Conservation (phyloP, 2,329 filamentous ascomycete genomes). For the Sarocladium brachiariae region DNA sequence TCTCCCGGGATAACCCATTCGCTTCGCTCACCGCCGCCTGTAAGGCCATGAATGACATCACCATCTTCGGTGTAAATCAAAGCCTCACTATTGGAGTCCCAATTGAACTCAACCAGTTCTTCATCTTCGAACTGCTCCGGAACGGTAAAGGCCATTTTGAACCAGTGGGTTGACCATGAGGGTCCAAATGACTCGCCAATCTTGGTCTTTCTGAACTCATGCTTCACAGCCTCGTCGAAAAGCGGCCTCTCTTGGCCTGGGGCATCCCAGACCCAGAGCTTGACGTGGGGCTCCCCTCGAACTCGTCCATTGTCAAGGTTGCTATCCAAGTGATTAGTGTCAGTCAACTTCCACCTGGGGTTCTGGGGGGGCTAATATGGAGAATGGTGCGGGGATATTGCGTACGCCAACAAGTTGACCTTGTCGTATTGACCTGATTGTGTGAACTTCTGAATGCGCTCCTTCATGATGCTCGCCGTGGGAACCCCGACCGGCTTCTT, state of each 20-base stretch:
- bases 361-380: background rate
- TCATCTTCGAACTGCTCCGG: slow-evolving; percentile 67
- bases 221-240: slow-evolving; percentile 74
- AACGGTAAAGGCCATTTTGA: slow-evolving; percentile 74
- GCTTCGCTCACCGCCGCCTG: slow-evolving; percentile 77
- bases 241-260: slow-evolving; percentile 72
- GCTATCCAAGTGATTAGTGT: slow-evolving; percentile 15
- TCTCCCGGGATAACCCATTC: slow-evolving; percentile 85
- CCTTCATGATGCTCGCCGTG: slow-evolving; percentile 78
- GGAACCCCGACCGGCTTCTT: slow-evolving; percentile 61
- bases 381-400: slow-evolving; percentile 10
- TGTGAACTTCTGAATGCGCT: slow-evolving; percentile 77
- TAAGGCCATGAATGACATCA: slow-evolving; percentile 84
- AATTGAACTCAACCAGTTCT: slow-evolving; percentile 86
- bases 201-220: slow-evolving; percentile 66
- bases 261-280: slow-evolving; percentile 80
- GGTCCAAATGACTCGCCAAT: slow-evolving; percentile 82
- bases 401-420: slow-evolving; percentile 66
- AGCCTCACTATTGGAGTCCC: slow-evolving; percentile 94
- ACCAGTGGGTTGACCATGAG: slow-evolving; percentile 98
- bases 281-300: slow-evolving; percentile 68
- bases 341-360: background rate
- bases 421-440: slow-evolving; percentile 69
- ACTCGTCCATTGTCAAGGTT: slow-evolving; percentile 32
- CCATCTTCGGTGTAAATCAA: slow-evolving; percentile 88